Conservation (phyloP, 345 rosid genomes). For the Gossypium australe region DNA sequence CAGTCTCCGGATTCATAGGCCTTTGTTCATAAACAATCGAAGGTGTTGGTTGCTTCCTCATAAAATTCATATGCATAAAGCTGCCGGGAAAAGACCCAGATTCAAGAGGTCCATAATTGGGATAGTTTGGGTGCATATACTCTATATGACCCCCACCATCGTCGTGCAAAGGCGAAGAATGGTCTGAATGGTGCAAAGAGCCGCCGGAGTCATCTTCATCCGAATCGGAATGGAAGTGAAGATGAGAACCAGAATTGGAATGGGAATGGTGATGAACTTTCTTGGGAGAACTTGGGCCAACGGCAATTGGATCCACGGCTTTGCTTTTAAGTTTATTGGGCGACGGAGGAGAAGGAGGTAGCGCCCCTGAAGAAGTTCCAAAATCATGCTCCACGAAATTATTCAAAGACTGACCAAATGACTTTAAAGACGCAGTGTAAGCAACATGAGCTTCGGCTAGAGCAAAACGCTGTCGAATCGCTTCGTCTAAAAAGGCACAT, state of each 20-base stretch:
- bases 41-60: constrained; percentile 63
- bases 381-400: constrained; percentile 38
- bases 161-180: constrained; percentile 50
- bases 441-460: constrained; percentile 71
- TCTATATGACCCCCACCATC: constrained; percentile 18
- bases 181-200: constrained; percentile 40
- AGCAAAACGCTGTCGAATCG: constrained; percentile 59
- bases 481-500: constrained; percentile 58
- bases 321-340: constrained; percentile 26
- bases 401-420: constrained; percentile 49
- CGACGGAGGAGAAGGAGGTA: constrained; percentile 51
- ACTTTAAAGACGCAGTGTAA: constrained; percentile 48
- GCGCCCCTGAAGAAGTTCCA: constrained; percentile 23
- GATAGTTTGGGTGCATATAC: constrained; percentile 26
- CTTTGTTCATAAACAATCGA: constrained; percentile 61
- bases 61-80: constrained; percentile 65
- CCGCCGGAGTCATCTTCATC: constrained; percentile 38
- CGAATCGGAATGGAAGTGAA: constrained; percentile 45
- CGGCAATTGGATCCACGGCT: constrained; percentile 23
- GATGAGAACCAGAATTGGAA: constrained; percentile 56
- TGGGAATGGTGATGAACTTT: constrained; percentile 22
- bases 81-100: constrained; percentile 29
- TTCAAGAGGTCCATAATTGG: constrained; percentile 4
- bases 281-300: constrained; percentile 23
- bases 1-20: constrained; percentile 49